phyloP scores from a whole-genome alignment of 345 rosid species.

The Microcos paniculata region DNA sequence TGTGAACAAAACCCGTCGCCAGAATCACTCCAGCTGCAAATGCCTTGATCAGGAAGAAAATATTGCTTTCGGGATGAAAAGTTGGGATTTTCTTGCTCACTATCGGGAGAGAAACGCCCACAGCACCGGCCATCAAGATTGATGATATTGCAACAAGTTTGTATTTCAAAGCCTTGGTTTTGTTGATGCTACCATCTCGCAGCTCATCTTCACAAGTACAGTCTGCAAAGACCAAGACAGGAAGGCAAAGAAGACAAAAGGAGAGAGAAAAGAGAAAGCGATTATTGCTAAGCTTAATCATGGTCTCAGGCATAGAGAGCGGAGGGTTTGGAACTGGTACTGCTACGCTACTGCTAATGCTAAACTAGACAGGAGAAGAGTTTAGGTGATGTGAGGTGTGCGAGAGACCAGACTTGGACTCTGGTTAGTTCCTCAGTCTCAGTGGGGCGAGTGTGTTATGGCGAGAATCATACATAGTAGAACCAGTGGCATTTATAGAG shows the following conservation, averaged over 20 bases:
- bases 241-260: background rate
- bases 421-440: too few relatives aligned
- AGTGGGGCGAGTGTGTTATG: too few relatives aligned
- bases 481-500: too few relatives aligned
- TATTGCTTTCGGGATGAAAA: constrained; percentile 28
- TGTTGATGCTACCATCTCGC: background rate
- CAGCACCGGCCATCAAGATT: constrained; percentile 16
- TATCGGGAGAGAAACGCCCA: constrained; percentile 20
- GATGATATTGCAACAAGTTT: constrained; percentile 19
- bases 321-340: background rate
- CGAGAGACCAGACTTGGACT: too few relatives aligned
- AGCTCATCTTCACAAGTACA: constrained; percentile 12
- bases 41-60: constrained; percentile 47
- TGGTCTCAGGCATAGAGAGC: background rate
- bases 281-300: background rate
- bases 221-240: background rate
- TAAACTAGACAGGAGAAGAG: background rate
- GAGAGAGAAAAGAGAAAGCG: background rate
- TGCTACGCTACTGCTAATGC: background rate
- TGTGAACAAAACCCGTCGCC: constrained; percentile 45
- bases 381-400: too few relatives aligned
- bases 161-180: constrained; percentile 13
- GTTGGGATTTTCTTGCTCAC: background rate
- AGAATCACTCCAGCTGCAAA: constrained; percentile 55
- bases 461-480: too few relatives aligned